Conservation (phyloP, 495 filamentous ascomycete species). For the Thermothielavioides terrestris region DNA sequence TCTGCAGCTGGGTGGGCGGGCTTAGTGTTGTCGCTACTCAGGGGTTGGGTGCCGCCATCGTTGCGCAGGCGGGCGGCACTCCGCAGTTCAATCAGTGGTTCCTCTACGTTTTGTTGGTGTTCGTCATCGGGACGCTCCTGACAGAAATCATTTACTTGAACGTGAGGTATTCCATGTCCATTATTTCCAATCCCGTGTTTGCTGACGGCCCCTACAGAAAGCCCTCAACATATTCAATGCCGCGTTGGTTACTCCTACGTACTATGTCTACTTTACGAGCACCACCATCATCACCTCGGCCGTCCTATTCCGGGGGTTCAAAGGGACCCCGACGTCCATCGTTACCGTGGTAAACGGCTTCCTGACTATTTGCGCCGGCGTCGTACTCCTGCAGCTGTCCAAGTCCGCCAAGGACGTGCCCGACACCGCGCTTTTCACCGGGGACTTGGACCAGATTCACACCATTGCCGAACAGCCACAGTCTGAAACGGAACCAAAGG, state of each 20-base stretch:
- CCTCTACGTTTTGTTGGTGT: constrained; percentile 81
- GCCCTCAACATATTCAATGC: constrained; percentile 96
- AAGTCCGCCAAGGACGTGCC: constrained; percentile 97
- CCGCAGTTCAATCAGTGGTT: constrained; percentile 98
- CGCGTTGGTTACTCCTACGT: constrained; percentile 92
- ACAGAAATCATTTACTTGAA: constrained; percentile 95
- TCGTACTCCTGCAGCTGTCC: constrained; percentile 94
- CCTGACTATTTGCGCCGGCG: constrained; percentile 86
- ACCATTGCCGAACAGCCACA: constrained; percentile 92
- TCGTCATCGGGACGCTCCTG: constrained; percentile 77
- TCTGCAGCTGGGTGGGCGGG: constrained; percentile 91
- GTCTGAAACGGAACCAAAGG: constrained; percentile 89
- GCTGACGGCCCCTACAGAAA: constrained; percentile 61
- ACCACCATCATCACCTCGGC: constrained; percentile 90
- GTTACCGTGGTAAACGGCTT: constrained; percentile 89
- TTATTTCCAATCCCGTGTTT: background rate
- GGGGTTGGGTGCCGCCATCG: constrained; percentile 83
- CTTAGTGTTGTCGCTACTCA: constrained; percentile 93
- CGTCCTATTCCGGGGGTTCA: constrained; percentile 89
- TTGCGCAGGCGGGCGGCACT: constrained; percentile 69
- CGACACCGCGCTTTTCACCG: constrained; percentile 84
- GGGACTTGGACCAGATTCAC: constrained; percentile 88
- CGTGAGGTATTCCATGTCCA: constrained; percentile 46
- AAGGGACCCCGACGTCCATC: constrained; percentile 72
- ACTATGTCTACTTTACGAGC: constrained; percentile 96